phyloP scores from a whole-genome alignment of 805 yeast species.

The Saccharomycopsis lassenensis region DNA sequence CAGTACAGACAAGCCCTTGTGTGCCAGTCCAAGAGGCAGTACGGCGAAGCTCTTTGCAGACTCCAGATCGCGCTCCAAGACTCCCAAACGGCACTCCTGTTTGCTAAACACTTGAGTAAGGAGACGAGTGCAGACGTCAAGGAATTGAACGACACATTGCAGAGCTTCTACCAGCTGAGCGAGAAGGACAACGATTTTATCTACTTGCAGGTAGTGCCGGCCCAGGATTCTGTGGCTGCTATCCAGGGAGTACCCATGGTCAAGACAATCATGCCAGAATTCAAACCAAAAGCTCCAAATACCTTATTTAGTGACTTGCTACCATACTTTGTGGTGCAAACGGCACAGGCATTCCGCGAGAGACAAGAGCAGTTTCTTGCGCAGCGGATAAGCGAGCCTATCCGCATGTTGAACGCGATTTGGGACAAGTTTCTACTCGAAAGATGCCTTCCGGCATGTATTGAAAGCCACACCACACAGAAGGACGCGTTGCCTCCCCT shows the following conservation, averaged over 20 bases:
- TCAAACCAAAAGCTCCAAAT: conserved; percentile 22
- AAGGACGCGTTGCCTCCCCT: conserved; percentile 49
- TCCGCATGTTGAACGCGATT: conserved; percentile 34
- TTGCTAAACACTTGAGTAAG: conserved; percentile 26
- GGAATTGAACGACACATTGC: conserved; percentile 37
- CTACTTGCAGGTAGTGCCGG: conserved; percentile 58
- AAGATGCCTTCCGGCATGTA: conserved; percentile 45
- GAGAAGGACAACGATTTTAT: conserved; percentile 77
- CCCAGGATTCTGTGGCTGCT: conserved; percentile 27
- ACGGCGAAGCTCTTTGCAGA: conserved; percentile 64
- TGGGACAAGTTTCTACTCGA: conserved; percentile 35
- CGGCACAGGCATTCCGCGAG: conserved; percentile 57
- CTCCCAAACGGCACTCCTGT: conserved; percentile 28
- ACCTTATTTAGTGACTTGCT: conserved; percentile 48
- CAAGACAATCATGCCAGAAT: conserved; percentile 30
- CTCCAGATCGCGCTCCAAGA: conserved; percentile 33
- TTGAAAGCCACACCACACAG: conserved; percentile 47
- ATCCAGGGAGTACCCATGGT: conserved; percentile 47
- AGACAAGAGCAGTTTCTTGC: conserved; percentile 45
- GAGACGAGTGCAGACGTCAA: conserved; percentile 40
- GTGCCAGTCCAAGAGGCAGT: conserved; percentile 37
- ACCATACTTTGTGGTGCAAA: conserved; percentile 57
- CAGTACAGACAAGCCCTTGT: conserved; percentile 48
- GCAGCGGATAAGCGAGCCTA: conserved; percentile 36
- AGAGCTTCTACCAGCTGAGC: conserved; percentile 37